Conservation (phyloP, 768 basidiomycete genomes). For the Phlebiopsis flavidoalba region DNA sequence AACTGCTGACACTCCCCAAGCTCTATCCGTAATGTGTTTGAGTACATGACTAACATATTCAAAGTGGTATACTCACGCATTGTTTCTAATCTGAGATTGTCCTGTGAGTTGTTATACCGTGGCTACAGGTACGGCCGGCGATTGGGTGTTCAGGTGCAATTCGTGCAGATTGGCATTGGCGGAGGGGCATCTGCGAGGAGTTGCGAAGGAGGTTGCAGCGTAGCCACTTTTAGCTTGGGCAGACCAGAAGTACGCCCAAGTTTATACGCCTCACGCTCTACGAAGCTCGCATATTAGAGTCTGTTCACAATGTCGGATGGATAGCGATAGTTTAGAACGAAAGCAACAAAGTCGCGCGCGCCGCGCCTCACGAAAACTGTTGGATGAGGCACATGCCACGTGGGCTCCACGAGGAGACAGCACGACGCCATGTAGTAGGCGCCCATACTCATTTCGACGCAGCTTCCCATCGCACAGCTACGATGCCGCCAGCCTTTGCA, state of each 20-base stretch:
- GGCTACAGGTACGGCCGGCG: slow-evolving; percentile 67
- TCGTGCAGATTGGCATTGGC: slow-evolving; percentile 84
- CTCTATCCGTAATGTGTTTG: slow-evolving; percentile 31
- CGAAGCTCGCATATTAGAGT: not conserved
- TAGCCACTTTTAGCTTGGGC: not conserved
- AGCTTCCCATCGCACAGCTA: not conserved
- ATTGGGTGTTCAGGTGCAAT: slow-evolving; percentile 62
- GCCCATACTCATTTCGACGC: not conserved
- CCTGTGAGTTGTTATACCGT: slow-evolving; percentile 74
- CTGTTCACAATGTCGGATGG: too few species aligned
- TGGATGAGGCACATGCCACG: not conserved
- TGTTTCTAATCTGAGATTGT: slow-evolving; percentile 80
- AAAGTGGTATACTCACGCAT: slow-evolving; percentile 54
- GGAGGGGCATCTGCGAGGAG: too few species aligned
- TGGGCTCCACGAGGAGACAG: not conserved
- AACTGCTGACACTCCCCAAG: slow-evolving; percentile 59
- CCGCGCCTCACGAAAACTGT: not conserved
- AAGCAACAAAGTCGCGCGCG: too few species aligned
- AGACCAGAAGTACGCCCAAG: not conserved
- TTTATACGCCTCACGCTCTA: not conserved
- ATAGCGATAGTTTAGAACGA: too few species aligned
- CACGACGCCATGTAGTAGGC: not conserved
- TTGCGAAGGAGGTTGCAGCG: not conserved
- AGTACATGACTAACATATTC: slow-evolving; percentile 3
- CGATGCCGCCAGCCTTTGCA: slow-evolving; percentile 19